Evolutionary conservation across 805 yeast species (phyloP), one percentile per base, ranked within the genome.

Genomic region (Zygotorulaspora sp.): DNA sequence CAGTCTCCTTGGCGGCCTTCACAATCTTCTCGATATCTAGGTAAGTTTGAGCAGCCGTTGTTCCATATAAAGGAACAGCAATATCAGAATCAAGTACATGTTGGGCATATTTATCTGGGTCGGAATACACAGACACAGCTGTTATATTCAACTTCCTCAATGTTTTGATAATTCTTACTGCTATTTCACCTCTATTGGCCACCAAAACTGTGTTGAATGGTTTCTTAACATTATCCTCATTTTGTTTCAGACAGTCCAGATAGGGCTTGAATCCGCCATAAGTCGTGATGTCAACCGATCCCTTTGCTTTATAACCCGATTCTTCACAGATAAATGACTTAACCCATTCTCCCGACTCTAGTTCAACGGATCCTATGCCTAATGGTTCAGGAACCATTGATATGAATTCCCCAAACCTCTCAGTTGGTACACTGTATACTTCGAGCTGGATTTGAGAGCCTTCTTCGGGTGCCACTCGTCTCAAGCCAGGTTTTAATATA

Each of bases 161-260:
- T 13, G 98, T 89, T 58, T 76, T 82, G 56, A 90, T 87, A 51
- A 92, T 87, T 55, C 98, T 72, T 20, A 89, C 97, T 2, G 98
- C 97, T 54, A 90, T 90, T 66, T 90, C 98, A 61, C 97, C 97
- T 66, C 98, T 77, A 69, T 90, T 90, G 27, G 97, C 97, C 38
- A 90, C 92, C 39, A 90, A 72, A n/a, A 90, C 96, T 8, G 82
- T 74, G 14, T 78, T 70, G 65, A 88, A 87, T 1, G 94, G 92
- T 53, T 75, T 77, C 41, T 65, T 65, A 12, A 50, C 43, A 37
- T 68, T 43, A 11, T 60, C 41, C 31, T 55, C 41, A 38, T 48
- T 38, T 33, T 35, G 30, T 45, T 50, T 30, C 28, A 57, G 21
- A 17, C 30, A 24, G 3, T 52, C 43, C 27, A 46, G 52, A 65